A percentile compares a stretch with the other conserved stretches of the same genome.
Conservation (phyloP, 2,329 filamentous ascomycete species). For the Fusarium sp. region DNA sequence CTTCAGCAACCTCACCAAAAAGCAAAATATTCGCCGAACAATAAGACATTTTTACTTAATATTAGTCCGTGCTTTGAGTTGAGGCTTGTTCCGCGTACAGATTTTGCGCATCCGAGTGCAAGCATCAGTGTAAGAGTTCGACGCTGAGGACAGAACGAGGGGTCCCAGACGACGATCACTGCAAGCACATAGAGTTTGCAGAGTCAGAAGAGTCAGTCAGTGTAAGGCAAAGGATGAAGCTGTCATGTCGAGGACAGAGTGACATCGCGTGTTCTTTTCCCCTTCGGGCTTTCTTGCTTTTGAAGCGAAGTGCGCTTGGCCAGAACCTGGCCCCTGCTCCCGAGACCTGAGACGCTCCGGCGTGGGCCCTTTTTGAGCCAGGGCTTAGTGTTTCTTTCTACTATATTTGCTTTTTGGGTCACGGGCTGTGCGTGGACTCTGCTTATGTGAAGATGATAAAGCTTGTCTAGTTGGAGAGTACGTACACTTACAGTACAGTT, state of each 20-base stretch:
- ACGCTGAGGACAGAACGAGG: conserved; percentile 3
- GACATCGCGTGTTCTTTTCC: conserved; percentile 32
- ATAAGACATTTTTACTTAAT: conserved; percentile 4
- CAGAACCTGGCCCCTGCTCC: conserved; percentile 33
- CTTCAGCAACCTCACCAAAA: conserved; percentile 18
- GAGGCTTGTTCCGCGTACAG: conserved; percentile 24
- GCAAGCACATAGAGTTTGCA: conserved; percentile 13
- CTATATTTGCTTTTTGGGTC: conserved; percentile 32
- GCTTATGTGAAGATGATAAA: conserved; percentile 42
- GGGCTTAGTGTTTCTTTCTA: conserved; percentile 31
- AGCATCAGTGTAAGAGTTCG: conserved; percentile 18
- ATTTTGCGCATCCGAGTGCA: conserved; percentile 3
- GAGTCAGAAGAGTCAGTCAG: background rate
- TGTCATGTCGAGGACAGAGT: conserved; percentile 35
- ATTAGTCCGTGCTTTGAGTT: conserved; percentile 24
- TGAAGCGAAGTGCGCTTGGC: conserved; percentile 15
- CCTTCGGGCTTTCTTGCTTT: conserved; percentile 31
- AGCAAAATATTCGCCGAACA: conserved; percentile 15
- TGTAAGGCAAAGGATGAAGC: conserved; percentile 13
- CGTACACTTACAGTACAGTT: background rate
- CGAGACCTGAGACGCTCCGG: conserved; percentile 47
- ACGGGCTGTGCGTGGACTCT: conserved; percentile 20
- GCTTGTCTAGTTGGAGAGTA: conserved; percentile 15
- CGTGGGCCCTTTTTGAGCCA: conserved; percentile 30
- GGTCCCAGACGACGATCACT: conserved; percentile 39